Base-by-base conservation (phyloP, 257 asterid genomes). In the Nicotiana paniculata region DNA sequence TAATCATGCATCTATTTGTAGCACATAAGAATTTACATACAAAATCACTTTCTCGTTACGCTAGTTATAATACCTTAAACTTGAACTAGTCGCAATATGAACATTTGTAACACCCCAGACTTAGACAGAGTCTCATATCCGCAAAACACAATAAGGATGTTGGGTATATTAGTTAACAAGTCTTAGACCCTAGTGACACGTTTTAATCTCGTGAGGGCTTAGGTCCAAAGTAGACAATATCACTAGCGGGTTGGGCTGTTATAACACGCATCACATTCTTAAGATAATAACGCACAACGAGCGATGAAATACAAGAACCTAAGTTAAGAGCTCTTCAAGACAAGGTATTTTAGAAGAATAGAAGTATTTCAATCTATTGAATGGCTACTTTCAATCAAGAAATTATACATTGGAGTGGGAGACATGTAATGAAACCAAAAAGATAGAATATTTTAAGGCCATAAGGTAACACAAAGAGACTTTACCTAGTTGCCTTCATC, bases 321-420 rank as follows among this genome's bases (percentile, higher is more conserved):
- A 48, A 72, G 35, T 13, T 1, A 9, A 33, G 17, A 72, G 61
- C 39, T 72, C 28, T 74, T 24, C 39, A 46, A 48, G n/a, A 43
- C 6, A 24, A 74, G 21, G 4, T 48, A 0, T 17, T 1, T 5
- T 61, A 24, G 10, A 65, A 72, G 78, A 72, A 72, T 72, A 9
- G 59, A 72, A 72, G 21, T 1, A 43, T 43, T 30, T 43, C 58
- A 0, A 48, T 24, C 6, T 72, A n/a, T 21, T 72, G 79, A 72
- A 72, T 46, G 37, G 59, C 24, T 48, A 15, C 24, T 43, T 39
- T 10, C 6, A 1, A 69, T 69, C 18, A 69, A 37, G 55, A 69
- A 32, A 69, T 33, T 17, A 17, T 17, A 8, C 8, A 82, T 82
- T 57, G 89, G 86, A 87, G 93, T 90, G 91, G 93, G 90, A 80